A percentile compares a stretch with the other conserved stretches of the same genome.
phyloP scores from a whole-genome alignment of 208 protist species.

The Crithidia bombi region DNA sequence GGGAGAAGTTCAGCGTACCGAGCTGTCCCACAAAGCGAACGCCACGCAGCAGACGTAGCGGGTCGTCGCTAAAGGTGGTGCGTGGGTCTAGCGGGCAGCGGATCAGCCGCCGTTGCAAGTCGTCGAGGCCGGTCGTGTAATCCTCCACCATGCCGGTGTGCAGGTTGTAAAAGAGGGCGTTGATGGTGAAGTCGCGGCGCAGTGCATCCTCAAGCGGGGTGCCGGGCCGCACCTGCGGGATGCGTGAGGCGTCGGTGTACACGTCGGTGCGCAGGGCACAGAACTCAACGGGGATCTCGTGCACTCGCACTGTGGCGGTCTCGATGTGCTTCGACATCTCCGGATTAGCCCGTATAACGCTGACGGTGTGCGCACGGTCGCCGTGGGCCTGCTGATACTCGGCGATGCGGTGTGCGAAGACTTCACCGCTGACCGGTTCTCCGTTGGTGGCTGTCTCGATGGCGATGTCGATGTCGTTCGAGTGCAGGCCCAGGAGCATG shows the following conservation, averaged over 20 bases:
- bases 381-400: conserved; percentile 67
- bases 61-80: conserved; percentile 93
- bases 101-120: conserved; percentile 85
- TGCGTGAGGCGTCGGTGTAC: conserved; percentile 92
- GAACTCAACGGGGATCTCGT: conserved; percentile 95
- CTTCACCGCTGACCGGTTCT: conserved; percentile 64
- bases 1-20: conserved; percentile 76
- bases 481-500: conserved; percentile 87
- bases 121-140: conserved; percentile 92
- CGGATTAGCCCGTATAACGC: conserved; percentile 96
- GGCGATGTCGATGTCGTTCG: conserved; percentile 98
- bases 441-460: conserved; percentile 76
- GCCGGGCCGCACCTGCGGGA: conserved; percentile 88
- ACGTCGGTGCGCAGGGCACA: conserved; percentile 95
- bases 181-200: conserved; percentile 99
- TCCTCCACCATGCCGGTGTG: conserved; percentile 94
- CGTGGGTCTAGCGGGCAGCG: conserved; percentile 89
- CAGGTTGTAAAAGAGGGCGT: conserved; percentile 99
- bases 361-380: conserved; percentile 66
- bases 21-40: conserved; percentile 94
- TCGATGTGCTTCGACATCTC: conserved; percentile 99
- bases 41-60: conserved; percentile 93
- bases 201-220: conserved; percentile 94
- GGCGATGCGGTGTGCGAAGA: conserved; percentile 92
- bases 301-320: conserved; percentile 94